Evolutionary conservation across 2,329 filamentous ascomycete genomes (phyloP).

Genomic region (Colletotrichum somersetense): DNA sequence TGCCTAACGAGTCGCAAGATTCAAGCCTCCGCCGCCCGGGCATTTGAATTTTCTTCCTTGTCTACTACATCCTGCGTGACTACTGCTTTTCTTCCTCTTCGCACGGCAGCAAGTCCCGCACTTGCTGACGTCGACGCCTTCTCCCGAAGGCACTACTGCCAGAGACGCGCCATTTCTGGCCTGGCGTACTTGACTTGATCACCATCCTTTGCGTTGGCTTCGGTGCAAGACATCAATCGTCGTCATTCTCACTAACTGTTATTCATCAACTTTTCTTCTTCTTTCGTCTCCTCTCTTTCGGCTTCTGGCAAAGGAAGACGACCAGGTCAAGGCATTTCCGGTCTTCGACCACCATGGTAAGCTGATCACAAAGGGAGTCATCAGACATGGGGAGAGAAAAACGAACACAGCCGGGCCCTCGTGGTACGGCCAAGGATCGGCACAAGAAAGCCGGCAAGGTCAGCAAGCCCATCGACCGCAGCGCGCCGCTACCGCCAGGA

Average conservation of each 20-base stretch:
- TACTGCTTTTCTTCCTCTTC: slow-evolving; percentile 20
- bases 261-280: slow-evolving; percentile 12
- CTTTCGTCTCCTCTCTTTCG: not conserved
- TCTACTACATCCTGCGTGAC: slow-evolving; percentile 30
- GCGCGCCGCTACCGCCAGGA: slow-evolving; percentile 50
- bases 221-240: slow-evolving; percentile 6
- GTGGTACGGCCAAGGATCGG: slow-evolving; percentile 41
- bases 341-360: slow-evolving; percentile 40
- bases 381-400: slow-evolving; percentile 43
- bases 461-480: slow-evolving; percentile 45
- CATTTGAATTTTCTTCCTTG: slow-evolving; percentile 24
- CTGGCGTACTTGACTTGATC: slow-evolving; percentile 34
- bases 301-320: not conserved
- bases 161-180: slow-evolving; percentile 20
- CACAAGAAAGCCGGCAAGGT: slow-evolving; percentile 34
- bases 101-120: slow-evolving; percentile 26
- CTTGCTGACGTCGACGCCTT: slow-evolving; percentile 32
- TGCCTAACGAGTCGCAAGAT: slow-evolving; percentile 30
- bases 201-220: slow-evolving; percentile 11
- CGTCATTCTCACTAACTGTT: slow-evolving; percentile 31
- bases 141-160: slow-evolving; percentile 18
- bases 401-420: slow-evolving; percentile 32
- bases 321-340: slow-evolving; percentile 10
- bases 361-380: slow-evolving; percentile 24
- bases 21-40: slow-evolving; percentile 25